Conservation (phyloP, 1,284 basidiomycete genomes). For the Meira nashicola region DNA sequence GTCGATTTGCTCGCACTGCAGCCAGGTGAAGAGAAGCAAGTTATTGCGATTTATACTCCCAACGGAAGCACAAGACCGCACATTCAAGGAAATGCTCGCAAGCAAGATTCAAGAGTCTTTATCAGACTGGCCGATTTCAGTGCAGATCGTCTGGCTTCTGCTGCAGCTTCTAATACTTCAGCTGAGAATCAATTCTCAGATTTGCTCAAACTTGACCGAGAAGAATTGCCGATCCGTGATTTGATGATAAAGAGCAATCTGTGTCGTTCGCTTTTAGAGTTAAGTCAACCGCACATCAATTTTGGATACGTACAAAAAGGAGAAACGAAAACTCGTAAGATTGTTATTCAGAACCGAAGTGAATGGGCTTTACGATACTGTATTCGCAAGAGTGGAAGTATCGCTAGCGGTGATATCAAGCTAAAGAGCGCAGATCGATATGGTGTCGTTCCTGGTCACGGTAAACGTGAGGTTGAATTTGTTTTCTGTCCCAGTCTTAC, state of each 20-base stretch:
- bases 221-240: constrained; percentile 57
- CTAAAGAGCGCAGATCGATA: constrained; percentile 56
- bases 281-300: constrained; percentile 58
- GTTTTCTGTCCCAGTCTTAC: constrained; percentile 53
- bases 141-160: constrained; percentile 32
- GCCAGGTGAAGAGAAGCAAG: constrained; percentile 50
- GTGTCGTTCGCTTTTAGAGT: constrained; percentile 56
- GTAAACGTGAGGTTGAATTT: constrained; percentile 57
- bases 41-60: constrained; percentile 57
- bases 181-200: constrained; percentile 35
- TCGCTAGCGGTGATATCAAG: constrained; percentile 58
- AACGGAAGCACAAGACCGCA: constrained; percentile 57
- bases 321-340: constrained; percentile 56
- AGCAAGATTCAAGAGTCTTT: constrained; percentile 57
- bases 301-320: constrained; percentile 59
- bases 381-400: constrained; percentile 58
- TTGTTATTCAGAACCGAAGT: constrained; percentile 57
- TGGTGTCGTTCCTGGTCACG: constrained; percentile 58
- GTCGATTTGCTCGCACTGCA: constrained; percentile 53
- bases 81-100: constrained; percentile 55
- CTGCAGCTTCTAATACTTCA: constrained; percentile 20
- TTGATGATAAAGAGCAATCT: constrained; percentile 56
- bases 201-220: constrained; percentile 42
- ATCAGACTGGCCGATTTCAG: constrained; percentile 56
- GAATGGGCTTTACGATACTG: constrained; percentile 56